phyloP scores from a whole-genome alignment of 2,329 filamentous ascomycete genomes.

The Nothopassalora personata region DNA sequence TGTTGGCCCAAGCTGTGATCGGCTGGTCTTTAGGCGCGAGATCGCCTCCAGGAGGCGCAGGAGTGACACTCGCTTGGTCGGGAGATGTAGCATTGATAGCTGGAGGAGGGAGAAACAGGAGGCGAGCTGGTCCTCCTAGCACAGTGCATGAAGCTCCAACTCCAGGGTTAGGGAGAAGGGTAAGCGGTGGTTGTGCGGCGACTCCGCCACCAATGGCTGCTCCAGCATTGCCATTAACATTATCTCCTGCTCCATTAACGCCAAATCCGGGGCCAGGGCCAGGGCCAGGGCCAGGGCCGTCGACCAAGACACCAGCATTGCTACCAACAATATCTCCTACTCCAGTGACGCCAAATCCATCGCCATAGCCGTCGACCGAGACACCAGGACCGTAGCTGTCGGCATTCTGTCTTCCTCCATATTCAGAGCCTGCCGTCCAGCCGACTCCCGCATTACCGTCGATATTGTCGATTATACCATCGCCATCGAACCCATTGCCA shows the following conservation, averaged over 20 bases:
- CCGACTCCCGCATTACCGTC: neutral
- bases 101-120: slow-evolving; percentile 21
- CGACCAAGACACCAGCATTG: neutral
- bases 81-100: neutral
- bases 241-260: neutral
- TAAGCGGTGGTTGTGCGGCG: neutral
- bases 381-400: slow-evolving; percentile 1
- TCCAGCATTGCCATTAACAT: neutral
- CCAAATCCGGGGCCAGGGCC: no score
- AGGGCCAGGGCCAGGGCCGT: no score
- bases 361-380: neutral
- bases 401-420: no score
- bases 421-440: no score
- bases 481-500: no score
- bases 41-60: neutral
- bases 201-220: neutral
- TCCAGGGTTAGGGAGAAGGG: neutral
- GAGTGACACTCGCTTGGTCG: neutral
- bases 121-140: slow-evolving; percentile 21
- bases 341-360: slow-evolving; percentile 2
- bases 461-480: neutral
- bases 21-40: neutral
- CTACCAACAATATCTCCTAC: neutral
- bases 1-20: slow-evolving; percentile 4
- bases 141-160: slow-evolving; percentile 18